Percentiles rank a stretch among this genome's conserved stretches.
Conservation (phyloP, 2,329 filamentous ascomycete species). For the Talaromyces sp. region DNA sequence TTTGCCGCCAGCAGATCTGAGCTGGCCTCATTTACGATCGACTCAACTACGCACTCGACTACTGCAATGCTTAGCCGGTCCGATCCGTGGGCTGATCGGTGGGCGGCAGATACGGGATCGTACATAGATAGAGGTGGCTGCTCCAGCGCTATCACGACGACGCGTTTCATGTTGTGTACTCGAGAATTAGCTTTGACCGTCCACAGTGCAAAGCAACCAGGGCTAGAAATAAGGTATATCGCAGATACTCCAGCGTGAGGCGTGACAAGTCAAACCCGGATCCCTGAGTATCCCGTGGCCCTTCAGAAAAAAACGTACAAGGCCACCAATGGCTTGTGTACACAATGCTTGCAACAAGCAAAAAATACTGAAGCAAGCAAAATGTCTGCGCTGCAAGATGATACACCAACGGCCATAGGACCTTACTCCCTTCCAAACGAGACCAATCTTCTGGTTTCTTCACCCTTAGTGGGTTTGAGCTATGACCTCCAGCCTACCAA, state of each 20-base stretch:
- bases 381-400: not conserved
- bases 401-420: not conserved
- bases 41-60: not conserved
- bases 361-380: not conserved
- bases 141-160: not conserved
- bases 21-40: not conserved
- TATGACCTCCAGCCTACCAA: not conserved
- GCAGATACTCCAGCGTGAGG: not conserved
- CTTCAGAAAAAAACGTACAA: too few species aligned
- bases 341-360: not conserved
- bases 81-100: slow-evolving; percentile 5
- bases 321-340: not conserved
- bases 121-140: not conserved
- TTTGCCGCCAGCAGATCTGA: not conserved
- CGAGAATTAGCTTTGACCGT: not conserved
- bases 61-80: slow-evolving; percentile 3
- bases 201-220: not conserved
- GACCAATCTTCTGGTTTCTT: not conserved
- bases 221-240: not conserved
- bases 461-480: not conserved
- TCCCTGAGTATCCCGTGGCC: not conserved
- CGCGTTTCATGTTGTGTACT: not conserved
- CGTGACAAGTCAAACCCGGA: not conserved
- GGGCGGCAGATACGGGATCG: not conserved
- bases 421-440: not conserved